Evolutionary conservation across 2,329 filamentous ascomycete species (phyloP), one percentile per base, ranked within the genome.

Genomic region (Fusarium sp.): DNA sequence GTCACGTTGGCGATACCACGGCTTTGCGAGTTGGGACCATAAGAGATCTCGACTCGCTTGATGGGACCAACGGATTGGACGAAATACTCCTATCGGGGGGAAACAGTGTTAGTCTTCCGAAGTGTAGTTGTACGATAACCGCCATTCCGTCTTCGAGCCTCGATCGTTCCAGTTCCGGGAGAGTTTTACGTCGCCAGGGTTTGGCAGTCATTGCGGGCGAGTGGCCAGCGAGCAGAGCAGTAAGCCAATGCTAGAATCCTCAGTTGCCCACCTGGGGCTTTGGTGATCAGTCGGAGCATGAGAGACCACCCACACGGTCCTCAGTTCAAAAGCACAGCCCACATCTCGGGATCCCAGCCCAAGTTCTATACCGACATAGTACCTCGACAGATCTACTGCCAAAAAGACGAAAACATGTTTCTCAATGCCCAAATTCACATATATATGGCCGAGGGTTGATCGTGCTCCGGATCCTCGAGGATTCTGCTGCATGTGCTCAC

Each of bases 1-100:
- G 90, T 90, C 74, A 99, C 91, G 59, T 93, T 96, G 75, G 94
- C 94, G 77, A 95, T 93, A 72, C 96, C 96, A 78, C 93, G 92
- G 86, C 94, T 97, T 74, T 90, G 88, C 70, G 95, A 95, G 78
- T 92, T 93, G 70, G 95, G 93, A 76, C 95, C 96, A 82, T 99
- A 99, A 56, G 92, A 93, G 75, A 99, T 86, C 74, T 96, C 90
- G 70, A 96, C 93, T 81, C 88, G 91, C 87, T 96, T 97, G 82
- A 98, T 92, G 70, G 91, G 88, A 74, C 94, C 95, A 80, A 97
- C 89, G 75, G 92, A 91, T 78, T 93, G 91, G 77, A 86, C 83
- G 81, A 99, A 98, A 83, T 98, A 99, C 84, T 99, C 96, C 96
- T 99, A 93, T 83, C 81, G 81, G 81, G 82, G 81, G 80, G 65